Evolutionary conservation across 345 rosid species (phyloP).

Genomic region (Syzygium aromaticum): DNA sequence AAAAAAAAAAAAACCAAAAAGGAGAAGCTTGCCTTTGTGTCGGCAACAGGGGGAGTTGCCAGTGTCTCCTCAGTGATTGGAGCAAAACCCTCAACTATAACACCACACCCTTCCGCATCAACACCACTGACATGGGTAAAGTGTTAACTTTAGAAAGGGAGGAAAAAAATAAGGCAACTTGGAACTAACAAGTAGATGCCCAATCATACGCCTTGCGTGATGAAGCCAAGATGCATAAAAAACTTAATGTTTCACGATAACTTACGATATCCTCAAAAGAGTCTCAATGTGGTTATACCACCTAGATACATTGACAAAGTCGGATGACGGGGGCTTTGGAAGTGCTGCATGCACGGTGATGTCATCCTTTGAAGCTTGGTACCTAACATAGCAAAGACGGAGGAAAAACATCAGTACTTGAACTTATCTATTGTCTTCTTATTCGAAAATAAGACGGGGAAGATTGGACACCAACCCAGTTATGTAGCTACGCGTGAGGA

Average conservation of each 20-base stretch:
- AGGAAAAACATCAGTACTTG: neutral
- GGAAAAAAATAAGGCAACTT: neutral
- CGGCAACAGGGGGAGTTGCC: slow-evolving; percentile 74
- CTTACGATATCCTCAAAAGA: slow-evolving; percentile 93
- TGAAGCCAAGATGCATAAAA: neutral
- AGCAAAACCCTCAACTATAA: slow-evolving; percentile 55
- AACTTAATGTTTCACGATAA: neutral
- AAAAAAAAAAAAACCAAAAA: neutral
- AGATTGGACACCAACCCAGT: slow-evolving; percentile 45
- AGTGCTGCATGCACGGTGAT: slow-evolving; percentile 50
- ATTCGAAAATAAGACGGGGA: neutral
- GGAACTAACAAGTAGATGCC: neutral
- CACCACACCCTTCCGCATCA: slow-evolving; percentile 70
- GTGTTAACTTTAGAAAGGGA: neutral
- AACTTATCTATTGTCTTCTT: neutral
- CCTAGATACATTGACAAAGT: slow-evolving; percentile 50
- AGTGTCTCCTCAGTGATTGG: slow-evolving; percentile 24
- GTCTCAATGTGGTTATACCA: slow-evolving; percentile 91
- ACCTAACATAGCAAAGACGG: slow-evolving; percentile 19
- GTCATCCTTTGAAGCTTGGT: slow-evolving; percentile 94
- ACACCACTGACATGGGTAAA: slow-evolving; percentile 46
- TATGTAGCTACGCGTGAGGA: slow-evolving; percentile 70
- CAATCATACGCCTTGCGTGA: neutral
- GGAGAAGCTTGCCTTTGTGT: slow-evolving; percentile 45
- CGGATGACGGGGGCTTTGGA: slow-evolving; percentile 42